phyloP scores from a whole-genome alignment of 139 green algal genomes.

The Marvania coccoides region DNA sequence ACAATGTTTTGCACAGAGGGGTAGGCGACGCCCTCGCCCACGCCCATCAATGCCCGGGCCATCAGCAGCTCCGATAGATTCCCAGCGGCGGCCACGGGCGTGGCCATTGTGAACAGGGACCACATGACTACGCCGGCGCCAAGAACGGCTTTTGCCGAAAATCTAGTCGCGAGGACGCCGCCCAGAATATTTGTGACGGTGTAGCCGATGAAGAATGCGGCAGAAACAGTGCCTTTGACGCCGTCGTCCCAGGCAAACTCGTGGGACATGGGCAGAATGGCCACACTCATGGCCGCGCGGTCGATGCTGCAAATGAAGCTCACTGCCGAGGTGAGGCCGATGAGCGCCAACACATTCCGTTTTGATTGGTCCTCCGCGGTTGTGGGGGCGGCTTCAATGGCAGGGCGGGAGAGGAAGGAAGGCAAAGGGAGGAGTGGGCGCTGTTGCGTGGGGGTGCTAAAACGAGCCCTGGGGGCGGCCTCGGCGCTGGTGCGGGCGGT shows the following conservation, averaged over 20 bases:
- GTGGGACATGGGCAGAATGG: conserved; percentile 65
- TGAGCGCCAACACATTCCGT: conserved; percentile 5
- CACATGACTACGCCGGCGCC: conserved; percentile 60
- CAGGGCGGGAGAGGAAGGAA: too few species aligned
- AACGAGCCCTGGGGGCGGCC: too few species aligned
- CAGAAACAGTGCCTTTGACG: conserved; percentile 59
- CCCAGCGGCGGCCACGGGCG: conserved; percentile 45
- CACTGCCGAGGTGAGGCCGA: conserved; percentile 28
- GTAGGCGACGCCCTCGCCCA: conserved; percentile 76
- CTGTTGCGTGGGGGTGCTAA: too few species aligned
- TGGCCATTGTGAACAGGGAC: conserved; percentile 67
- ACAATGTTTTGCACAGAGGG: conserved; percentile 63
- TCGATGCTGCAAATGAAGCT: conserved; percentile 66
- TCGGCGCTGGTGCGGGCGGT: too few species aligned
- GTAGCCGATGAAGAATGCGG: conserved; percentile 65
- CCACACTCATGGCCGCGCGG: conserved; percentile 61
- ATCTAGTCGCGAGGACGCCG: conserved; percentile 35
- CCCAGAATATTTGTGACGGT: conserved; percentile 60
- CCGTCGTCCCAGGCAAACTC: conserved; percentile 59
- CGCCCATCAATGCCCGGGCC: conserved; percentile 48
- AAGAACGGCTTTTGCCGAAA: conserved; percentile 54
- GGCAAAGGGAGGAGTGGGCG: too few species aligned
- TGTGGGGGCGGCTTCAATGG: conserved; percentile 36
- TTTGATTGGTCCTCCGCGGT: too few species aligned
- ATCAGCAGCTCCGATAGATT: conserved; percentile 21